These are phyloP conservation scores for Castanospermum australe DNA, from an alignment of 306 rosid species.

Conservation along the genomic window DNA sequence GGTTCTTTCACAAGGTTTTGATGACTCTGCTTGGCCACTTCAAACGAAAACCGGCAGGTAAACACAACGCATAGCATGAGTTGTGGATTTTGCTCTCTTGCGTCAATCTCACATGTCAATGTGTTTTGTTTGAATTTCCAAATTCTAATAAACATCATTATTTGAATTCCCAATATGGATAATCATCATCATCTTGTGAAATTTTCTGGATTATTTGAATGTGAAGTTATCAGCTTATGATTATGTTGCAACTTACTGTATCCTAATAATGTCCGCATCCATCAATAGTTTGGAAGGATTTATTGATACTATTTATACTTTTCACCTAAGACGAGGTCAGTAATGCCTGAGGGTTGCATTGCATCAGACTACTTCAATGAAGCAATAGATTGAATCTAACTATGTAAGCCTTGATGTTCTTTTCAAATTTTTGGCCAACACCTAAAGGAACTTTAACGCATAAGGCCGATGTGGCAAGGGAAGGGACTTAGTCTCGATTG, in stretches of 20 bases:
- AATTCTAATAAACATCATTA: no score
- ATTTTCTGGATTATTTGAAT: not conserved
- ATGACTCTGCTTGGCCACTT: constrained; percentile 76
- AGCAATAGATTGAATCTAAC: not conserved
- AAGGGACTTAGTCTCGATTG: no score
- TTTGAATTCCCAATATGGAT: no score
- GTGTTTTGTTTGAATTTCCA: no score
- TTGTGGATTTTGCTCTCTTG: not conserved
- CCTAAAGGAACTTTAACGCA: no score
- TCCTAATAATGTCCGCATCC: not conserved
- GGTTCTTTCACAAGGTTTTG: constrained; percentile 80
- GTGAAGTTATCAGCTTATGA: not conserved
- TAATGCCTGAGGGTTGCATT: not conserved
- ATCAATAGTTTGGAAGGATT: not conserved
- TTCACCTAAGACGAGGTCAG: not conserved
- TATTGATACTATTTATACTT: not conserved
- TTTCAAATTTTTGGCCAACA: no score
- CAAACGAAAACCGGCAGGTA: constrained; percentile 87
- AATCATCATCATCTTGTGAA: not conserved
- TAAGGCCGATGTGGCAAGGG: no score
- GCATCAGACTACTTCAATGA: not conserved
- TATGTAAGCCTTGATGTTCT: not conserved
- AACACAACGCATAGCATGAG: not conserved
- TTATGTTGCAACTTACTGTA: not conserved
- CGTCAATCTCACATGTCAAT: not conserved